Base-by-base conservation (phyloP, 805 yeast species). In the Pichia ethanolica region DNA sequence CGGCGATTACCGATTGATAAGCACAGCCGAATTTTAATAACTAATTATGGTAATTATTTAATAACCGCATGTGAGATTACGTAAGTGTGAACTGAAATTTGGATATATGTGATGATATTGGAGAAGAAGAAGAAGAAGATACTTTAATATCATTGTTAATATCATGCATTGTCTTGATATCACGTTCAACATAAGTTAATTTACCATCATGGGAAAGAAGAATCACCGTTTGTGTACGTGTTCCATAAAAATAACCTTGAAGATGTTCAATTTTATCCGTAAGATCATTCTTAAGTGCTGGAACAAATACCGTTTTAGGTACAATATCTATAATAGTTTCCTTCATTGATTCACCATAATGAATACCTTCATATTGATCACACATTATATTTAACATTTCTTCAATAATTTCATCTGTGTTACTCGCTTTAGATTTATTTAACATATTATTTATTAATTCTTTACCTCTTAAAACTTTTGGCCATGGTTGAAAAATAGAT, bases 401-500 rank as follows among this genome's bases (percentile, higher is more conserved):
- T 8, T 57, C 61, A 39, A 51, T 26, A 5, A 57, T 11, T 50
- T 13, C 33, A 10, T 25, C 13, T 8, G 20, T 30, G 34, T 25
- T 32, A 13, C 40, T 3, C 13, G 26, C 33, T 12, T n/a, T 20
- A 10, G 4, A 5, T 7, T 32, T 14, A 12, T n/a, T 45, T 6
- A 73, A 72, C 70, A 51, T 68, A 59, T 48, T 63, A 65, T 67
- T 78, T 69, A 64, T 78, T 68, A 55, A 87, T 85, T 52, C 75
- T 77, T 65, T 82, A 69, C 91, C 97, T 5, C 67, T 47, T 5
- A 60, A 56, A 0, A 84, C 84, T 58, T 90, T 91, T 0, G 76
- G 74, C 97, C 98, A 90, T 7, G 87, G 84, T 28, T 79, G 71
- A 33, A 73, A 70, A 55, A 71, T 77, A n/a, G 78, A 66, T 3